phyloP scores from a whole-genome alignment of 164 flowering plant species.

The Aristolochia californica region DNA sequence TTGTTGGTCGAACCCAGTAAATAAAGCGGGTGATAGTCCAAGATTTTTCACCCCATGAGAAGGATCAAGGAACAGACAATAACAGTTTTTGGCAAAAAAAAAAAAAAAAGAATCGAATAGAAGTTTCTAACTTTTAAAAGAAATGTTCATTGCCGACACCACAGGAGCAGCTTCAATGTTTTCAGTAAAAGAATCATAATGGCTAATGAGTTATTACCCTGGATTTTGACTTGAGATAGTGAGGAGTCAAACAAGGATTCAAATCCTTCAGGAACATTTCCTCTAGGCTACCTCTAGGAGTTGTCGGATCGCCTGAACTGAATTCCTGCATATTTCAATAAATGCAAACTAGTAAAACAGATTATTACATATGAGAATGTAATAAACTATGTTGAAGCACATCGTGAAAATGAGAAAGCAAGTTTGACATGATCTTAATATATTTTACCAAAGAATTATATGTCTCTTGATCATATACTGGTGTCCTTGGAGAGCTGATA shows the following conservation, averaged over 20 bases:
- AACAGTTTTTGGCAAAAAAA: too few species aligned
- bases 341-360: neutral
- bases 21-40: neutral
- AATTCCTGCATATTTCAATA: slow-evolving; percentile 42
- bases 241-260: slow-evolving; percentile 89
- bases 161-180: too few species aligned
- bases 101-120: too few species aligned
- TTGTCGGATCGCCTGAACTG: slow-evolving; percentile 51
- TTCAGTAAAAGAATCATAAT: too few species aligned
- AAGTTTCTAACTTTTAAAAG: too few species aligned
- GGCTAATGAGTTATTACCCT: slow-evolving; percentile 42
- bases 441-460: slow-evolving; percentile 53
- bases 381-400: neutral
- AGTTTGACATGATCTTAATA: neutral
- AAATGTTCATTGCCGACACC: too few species aligned
- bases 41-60: too few species aligned
- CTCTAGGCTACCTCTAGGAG: slow-evolving; percentile 61
- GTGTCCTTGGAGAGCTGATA: slow-evolving; percentile 48
- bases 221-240: slow-evolving; percentile 33
- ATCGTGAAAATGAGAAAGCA: neutral
- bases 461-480: slow-evolving; percentile 40
- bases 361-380: too few species aligned
- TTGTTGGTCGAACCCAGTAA: neutral
- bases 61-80: too few species aligned
- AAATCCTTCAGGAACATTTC: slow-evolving; percentile 69